phyloP scores from a whole-genome alignment of 352 stramenopile genomes.

The Pythium sp. region DNA sequence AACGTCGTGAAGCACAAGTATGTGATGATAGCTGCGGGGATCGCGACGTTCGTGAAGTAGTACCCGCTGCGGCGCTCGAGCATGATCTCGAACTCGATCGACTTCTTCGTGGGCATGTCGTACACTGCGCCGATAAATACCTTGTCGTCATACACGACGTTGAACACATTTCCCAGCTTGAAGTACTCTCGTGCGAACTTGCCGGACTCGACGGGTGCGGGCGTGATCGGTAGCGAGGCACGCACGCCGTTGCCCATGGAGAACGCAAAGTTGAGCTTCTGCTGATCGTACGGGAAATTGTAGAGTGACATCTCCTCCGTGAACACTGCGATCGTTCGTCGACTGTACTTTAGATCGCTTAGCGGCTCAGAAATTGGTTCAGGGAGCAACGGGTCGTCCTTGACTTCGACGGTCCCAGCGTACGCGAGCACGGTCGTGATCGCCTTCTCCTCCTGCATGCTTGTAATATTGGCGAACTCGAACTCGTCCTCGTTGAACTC shows the following conservation, averaged over 20 bases:
- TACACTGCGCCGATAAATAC: constrained; percentile 45
- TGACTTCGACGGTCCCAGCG: constrained; percentile 27
- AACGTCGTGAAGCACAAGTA: constrained; percentile 15
- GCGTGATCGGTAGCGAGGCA: constrained; percentile 31
- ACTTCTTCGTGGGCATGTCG: constrained; percentile 31
- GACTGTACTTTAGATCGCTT: constrained; percentile 39
- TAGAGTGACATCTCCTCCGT: constrained; percentile 56
- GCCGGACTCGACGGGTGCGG: constrained; percentile 32
- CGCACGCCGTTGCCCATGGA: constrained; percentile 32
- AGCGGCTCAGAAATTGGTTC: constrained; percentile 22
- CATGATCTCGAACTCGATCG: constrained; percentile 58
- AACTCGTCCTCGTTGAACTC: constrained; percentile 41
- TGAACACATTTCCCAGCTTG: constrained; percentile 52
- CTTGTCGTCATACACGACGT: constrained; percentile 49
- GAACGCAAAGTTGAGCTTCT: constrained; percentile 55
- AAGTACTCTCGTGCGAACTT: constrained; percentile 50
- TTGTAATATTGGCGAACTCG: constrained; percentile 41
- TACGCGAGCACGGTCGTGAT: constrained; percentile 30
- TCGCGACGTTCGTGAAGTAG: constrained; percentile 50
- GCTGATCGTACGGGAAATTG: constrained; percentile 58
- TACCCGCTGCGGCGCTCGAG: constrained; percentile 46
- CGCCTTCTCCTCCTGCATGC: constrained; percentile 32
- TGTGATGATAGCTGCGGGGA: constrained; percentile 21
- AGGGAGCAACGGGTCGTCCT: constrained; percentile 19
- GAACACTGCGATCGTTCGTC: constrained; percentile 41